Evolutionary conservation across 352 stramenopile genomes (phyloP).

Genomic region (Phytopythium delawarense): DNA sequence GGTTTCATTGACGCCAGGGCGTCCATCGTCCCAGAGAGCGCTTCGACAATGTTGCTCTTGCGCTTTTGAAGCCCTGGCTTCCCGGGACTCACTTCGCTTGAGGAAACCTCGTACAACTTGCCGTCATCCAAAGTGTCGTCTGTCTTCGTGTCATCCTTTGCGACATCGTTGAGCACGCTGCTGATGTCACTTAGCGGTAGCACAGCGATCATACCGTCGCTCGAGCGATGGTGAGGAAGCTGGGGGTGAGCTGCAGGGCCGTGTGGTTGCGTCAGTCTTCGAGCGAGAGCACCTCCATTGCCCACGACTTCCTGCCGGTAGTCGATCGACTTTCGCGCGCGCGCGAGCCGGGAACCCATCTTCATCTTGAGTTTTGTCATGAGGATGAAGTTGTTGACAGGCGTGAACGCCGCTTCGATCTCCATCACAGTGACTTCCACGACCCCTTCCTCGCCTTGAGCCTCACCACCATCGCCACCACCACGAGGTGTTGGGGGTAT

Average conservation of each 20-base stretch:
- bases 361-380: constrained; percentile 78
- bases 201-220: background rate
- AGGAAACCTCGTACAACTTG: constrained; percentile 16
- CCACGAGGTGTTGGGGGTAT: constrained; percentile 2
- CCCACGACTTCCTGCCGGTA: constrained; percentile 1
- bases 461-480: background rate
- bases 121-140: background rate
- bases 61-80: constrained; percentile 9
- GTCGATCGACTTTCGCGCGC: constrained; percentile 26
- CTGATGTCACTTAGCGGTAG: background rate
- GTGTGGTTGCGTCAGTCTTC: background rate
- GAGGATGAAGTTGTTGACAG: constrained; percentile 80
- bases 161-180: background rate
- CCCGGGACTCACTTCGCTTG: constrained; percentile 9
- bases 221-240: background rate
- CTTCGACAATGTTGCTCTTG: constrained; percentile 11
- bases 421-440: constrained; percentile 57
- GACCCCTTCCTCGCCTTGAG: background rate
- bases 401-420: constrained; percentile 73
- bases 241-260: too few relatives aligned
- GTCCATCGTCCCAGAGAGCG: constrained; percentile 12
- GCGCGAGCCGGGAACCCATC: constrained; percentile 49
- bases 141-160: background rate
- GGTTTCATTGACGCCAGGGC: constrained; percentile 7
- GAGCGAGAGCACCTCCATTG: background rate